Conservation (phyloP, 1,139 yeast species). For the Yamadazyma sp. region DNA sequence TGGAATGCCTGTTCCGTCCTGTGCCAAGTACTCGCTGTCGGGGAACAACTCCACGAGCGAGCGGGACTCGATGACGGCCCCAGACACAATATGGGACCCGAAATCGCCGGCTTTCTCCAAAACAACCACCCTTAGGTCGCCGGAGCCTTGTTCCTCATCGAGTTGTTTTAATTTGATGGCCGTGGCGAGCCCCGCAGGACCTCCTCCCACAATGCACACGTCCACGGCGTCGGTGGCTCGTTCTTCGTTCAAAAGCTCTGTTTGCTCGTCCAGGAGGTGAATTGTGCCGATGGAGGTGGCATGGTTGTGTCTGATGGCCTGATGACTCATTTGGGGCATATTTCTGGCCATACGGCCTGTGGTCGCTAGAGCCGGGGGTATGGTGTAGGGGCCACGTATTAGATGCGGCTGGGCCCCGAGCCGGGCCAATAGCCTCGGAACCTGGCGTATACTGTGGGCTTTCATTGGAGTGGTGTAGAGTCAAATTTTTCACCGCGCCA, state of each 20-base stretch:
- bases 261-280: constrained; percentile 11
- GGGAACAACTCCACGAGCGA: constrained; percentile 87
- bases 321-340: too few relatives aligned
- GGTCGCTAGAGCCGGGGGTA: too few relatives aligned
- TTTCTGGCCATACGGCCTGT: too few relatives aligned
- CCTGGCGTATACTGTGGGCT: not conserved
- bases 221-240: constrained; percentile 85
- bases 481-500: constrained; percentile 3
- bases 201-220: constrained; percentile 95
- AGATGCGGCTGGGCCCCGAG: not conserved
- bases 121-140: constrained; percentile 78
- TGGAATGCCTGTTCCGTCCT: constrained; percentile 60
- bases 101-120: constrained; percentile 91
- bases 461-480: constrained; percentile 1
- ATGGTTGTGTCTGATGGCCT: not conserved
- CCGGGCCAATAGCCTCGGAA: not conserved
- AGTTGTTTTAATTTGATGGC: constrained; percentile 87
- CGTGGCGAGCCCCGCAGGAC: constrained; percentile 95
- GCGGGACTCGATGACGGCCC: constrained; percentile 90
- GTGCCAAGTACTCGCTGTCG: constrained; percentile 52
- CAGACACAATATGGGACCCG: constrained; percentile 89
- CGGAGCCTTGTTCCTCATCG: constrained; percentile 66
- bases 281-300: too few relatives aligned
- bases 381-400: too few relatives aligned
- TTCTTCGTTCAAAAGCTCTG: constrained; percentile 47